Percentiles rank a stretch among this genome's conserved stretches.
phyloP scores from a whole-genome alignment of 106 monocot genomes.

The Narthecium ossifragum region DNA sequence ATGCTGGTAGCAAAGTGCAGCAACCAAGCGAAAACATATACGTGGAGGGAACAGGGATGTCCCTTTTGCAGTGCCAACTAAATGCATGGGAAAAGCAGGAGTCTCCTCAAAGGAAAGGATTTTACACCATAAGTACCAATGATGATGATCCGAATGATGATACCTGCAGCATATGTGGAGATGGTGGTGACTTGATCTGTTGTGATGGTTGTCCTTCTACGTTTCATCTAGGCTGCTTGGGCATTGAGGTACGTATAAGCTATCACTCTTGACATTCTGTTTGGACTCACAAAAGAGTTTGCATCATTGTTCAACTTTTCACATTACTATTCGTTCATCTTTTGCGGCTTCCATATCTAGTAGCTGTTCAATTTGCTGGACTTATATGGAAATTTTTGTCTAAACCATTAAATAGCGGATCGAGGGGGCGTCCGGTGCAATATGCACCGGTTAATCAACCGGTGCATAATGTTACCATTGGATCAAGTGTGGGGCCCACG shows the following conservation, averaged over 20 bases:
- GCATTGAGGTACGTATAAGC: constrained; percentile 47
- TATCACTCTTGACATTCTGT: not conserved
- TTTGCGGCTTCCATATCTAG: too few species aligned
- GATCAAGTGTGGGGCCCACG: too few species aligned
- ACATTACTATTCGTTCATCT: too few species aligned
- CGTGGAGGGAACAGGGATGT: constrained; percentile 32
- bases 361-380: too few species aligned
- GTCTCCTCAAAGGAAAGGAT: constrained; percentile 25
- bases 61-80: constrained; percentile 58
- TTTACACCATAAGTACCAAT: constrained; percentile 24
- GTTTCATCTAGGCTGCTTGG: constrained; percentile 70
- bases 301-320: too few species aligned
- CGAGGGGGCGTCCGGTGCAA: too few species aligned
- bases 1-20: constrained; percentile 74
- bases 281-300: too few species aligned
- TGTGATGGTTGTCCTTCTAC: constrained; percentile 89
- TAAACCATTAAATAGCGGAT: too few species aligned
- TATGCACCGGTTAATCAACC: too few species aligned
- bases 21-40: constrained; percentile 60
- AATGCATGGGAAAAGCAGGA: constrained; percentile 70
- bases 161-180: constrained; percentile 85
- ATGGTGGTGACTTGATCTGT: constrained; percentile 85
- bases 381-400: too few species aligned
- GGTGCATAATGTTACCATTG: too few species aligned
- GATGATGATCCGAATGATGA: constrained; percentile 87